Evolutionary conservation across 2,329 filamentous ascomycete species (phyloP).

Genomic region (Botrytis fabae): DNA sequence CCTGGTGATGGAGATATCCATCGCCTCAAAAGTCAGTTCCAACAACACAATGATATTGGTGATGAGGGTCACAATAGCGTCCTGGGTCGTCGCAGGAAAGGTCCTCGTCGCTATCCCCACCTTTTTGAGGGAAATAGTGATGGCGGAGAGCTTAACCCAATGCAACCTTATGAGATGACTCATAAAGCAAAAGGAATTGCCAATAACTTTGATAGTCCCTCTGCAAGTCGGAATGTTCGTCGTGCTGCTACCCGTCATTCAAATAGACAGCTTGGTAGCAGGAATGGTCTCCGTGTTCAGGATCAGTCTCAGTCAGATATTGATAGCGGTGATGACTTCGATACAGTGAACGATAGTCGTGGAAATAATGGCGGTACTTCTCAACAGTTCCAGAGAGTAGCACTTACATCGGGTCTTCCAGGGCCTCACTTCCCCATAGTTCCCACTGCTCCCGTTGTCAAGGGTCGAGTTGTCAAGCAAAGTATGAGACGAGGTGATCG

Average conservation of each 20-base stretch:
- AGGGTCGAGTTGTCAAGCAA: constrained; percentile 20
- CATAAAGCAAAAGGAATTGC: not conserved
- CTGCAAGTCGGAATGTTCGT: not conserved
- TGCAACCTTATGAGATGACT: not conserved
- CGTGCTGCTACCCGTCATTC: not conserved
- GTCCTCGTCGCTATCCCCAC: not conserved
- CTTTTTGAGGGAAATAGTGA: not conserved
- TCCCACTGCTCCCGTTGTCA: not conserved
- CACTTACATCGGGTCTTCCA: not conserved
- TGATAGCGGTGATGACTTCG: not conserved
- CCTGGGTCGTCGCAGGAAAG: not conserved
- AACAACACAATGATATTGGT: not conserved
- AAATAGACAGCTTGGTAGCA: not conserved
- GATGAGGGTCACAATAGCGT: not conserved
- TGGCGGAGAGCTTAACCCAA: not conserved
- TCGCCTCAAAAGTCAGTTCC: not conserved
- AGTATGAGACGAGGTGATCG: not conserved
- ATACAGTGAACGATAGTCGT: not conserved
- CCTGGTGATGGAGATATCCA: not conserved
- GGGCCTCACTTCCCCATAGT: not conserved
- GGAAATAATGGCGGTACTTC: not conserved
- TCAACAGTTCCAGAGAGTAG: constrained; percentile 6
- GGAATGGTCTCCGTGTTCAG: not conserved
- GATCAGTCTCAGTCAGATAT: not conserved
- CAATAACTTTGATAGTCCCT: not conserved